Evolutionary conservation across 495 filamentous ascomycete genomes (phyloP).

Genomic region (Sabuloglossum arenarium): DNA sequence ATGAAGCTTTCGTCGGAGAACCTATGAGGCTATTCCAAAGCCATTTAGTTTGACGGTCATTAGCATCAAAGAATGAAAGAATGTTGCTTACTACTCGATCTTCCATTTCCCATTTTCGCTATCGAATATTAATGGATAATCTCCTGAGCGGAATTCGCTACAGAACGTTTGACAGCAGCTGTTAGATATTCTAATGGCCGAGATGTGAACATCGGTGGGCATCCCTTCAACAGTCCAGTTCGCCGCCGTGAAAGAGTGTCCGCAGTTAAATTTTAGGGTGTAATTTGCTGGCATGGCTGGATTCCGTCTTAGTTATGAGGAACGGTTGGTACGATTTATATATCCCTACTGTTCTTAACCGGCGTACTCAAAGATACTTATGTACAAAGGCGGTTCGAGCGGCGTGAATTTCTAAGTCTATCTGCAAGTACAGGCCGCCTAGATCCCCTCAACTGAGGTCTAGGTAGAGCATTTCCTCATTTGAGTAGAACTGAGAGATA

Average conservation of each 20-base stretch:
- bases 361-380: background rate
- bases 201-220: background rate
- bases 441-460: too few species aligned
- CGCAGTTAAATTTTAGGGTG: background rate
- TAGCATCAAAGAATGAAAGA: background rate
- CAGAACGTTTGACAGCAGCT: background rate
- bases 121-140: background rate
- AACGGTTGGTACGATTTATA: background rate
- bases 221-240: background rate
- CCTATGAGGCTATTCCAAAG: background rate
- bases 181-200: background rate
- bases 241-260: background rate
- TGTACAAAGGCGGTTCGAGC: background rate
- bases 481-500: background rate
- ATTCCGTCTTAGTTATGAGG: background rate
- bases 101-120: background rate
- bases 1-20: too few species aligned
- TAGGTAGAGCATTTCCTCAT: background rate
- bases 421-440: background rate
- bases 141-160: background rate
- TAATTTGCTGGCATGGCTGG: background rate
- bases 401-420: background rate
- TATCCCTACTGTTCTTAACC: background rate
- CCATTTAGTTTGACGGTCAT: background rate
- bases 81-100: background rate